Evolutionary conservation across 805 yeast species (phyloP).

Genomic region (Yamadazyma laniorum): DNA sequence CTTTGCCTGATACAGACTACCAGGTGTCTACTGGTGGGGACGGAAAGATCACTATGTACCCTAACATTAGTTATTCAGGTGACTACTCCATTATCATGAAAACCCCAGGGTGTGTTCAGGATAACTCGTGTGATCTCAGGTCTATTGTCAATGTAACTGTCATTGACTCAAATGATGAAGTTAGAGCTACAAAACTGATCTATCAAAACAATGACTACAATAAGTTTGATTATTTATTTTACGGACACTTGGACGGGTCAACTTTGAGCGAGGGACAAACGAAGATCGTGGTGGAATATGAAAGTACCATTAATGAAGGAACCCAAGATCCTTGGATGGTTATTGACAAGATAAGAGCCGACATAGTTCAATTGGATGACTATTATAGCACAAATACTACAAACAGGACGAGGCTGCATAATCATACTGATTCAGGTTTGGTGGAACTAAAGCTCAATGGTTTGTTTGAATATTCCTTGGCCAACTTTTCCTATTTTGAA

Average conservation of each 20-base stretch:
- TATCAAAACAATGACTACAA: conserved; percentile 79
- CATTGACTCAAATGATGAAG: conserved; percentile 44
- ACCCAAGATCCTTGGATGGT: conserved; percentile 50
- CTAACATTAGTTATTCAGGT: conserved; percentile 73
- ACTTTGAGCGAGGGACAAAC: conserved; percentile 23
- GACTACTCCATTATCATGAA: conserved; percentile 67
- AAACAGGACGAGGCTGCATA: conserved; percentile 22
- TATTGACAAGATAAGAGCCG: conserved; percentile 62
- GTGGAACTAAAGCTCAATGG: conserved; percentile 57
- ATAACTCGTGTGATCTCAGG: conserved; percentile 64
- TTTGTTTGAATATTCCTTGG: conserved; percentile 74
- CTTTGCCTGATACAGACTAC: conserved; percentile 17
- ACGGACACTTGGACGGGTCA: conserved; percentile 63
- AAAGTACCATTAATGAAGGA: conserved; percentile 20
- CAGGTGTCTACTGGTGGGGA: conserved; percentile 29
- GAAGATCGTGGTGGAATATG: conserved; percentile 28
- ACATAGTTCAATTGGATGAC: conserved; percentile 47
- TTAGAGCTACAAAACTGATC: conserved; percentile 45
- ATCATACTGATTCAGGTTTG: conserved; percentile 14
- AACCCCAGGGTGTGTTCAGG: conserved; percentile 84
- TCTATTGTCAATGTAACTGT: conserved; percentile 80
- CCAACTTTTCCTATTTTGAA: conserved; percentile 54
- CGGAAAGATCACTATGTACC: conserved; percentile 52
- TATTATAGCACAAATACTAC: conserved; percentile 27
- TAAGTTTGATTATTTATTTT: conserved; percentile 76